Evolutionary conservation across 306 rosid genomes (phyloP), one percentile per base, ranked within the genome.

Genomic region (Sesbania bispinosa): DNA sequence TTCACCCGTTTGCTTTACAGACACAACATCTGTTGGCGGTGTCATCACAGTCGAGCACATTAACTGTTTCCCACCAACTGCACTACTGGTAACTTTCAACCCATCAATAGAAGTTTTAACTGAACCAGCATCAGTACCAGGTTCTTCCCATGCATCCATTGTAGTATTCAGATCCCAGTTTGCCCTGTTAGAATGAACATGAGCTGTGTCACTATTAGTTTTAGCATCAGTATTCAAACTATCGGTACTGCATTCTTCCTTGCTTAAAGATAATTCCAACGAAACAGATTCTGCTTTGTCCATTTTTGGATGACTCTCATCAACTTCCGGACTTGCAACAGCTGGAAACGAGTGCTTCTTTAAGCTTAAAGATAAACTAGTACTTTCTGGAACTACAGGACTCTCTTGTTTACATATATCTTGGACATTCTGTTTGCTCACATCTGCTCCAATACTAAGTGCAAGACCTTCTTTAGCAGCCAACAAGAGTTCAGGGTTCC

Each of bases 91-190:
- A 50, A 76, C 39, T 42, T 69, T 80, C 24, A 48, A 26, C 59
- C 61, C 85, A 55, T 54, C 79, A 54, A 10, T 13, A 47, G 83
- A 77, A 30, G 84, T 52, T 69, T 77, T 83, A 62, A 62, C 81
- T 20, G 62, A 67, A 62, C 78, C 26, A 2, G 86, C 77, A 64
- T 80, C 86, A 36, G 54, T 76, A 11, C 61, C 80, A 77, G 81
- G 19, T 84, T 86, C 92, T 45, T 79, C 94, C 98, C 98, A 94
- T 13, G 93, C 90, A 75, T 94, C 98, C 96, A 94, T 89, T 2
- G 92, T 87, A 65, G 95, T 91, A 83, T 95, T 95, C 69, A 95
- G 83, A 86, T 95, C 99, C 99, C 99, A 94, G 74, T 90, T 90
- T 73, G 84, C 98, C 83, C 98, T 81, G 76, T 72, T 83, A 55